These are phyloP conservation scores for Daldinia decipiens DNA, from an alignment of 495 filamentous ascomycete genomes.

Conservation along the genomic window DNA sequence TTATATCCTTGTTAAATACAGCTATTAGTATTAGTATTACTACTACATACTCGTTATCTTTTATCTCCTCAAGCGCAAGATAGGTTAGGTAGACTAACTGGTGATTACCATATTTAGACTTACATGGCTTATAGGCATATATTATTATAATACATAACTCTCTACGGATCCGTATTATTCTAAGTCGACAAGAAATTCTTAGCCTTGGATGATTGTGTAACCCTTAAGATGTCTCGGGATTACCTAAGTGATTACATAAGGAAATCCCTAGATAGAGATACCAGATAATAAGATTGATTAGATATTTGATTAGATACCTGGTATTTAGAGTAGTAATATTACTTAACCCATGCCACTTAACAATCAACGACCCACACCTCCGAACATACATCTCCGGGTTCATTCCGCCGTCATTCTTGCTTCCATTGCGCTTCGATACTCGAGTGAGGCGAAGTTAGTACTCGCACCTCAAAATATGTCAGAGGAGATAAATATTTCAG, in stretches of 20 bases:
- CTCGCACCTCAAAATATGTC: slow-evolving; percentile 8
- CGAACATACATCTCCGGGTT: neutral
- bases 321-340: neutral
- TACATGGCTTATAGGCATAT: too few relatives aligned
- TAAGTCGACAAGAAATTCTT: neutral
- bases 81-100: neutral
- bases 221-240: neutral
- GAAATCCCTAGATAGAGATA: neutral
- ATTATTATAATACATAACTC: too few relatives aligned
- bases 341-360: neutral
- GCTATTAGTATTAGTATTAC: neutral
- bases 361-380: neutral
- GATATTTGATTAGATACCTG: neutral
- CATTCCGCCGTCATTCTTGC: neutral
- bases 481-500: neutral
- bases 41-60: neutral
- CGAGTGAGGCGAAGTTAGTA: neutral
- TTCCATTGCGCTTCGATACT: neutral
- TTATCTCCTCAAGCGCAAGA: slow-evolving; percentile 1
- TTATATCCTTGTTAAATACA: neutral
- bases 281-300: neutral
- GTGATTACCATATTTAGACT: neutral
- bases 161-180: too few relatives aligned
- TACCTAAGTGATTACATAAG: neutral
- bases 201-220: neutral